Evolutionary conservation across 495 filamentous ascomycete species (phyloP).

Genomic region (Rhypophila decipiens): DNA sequence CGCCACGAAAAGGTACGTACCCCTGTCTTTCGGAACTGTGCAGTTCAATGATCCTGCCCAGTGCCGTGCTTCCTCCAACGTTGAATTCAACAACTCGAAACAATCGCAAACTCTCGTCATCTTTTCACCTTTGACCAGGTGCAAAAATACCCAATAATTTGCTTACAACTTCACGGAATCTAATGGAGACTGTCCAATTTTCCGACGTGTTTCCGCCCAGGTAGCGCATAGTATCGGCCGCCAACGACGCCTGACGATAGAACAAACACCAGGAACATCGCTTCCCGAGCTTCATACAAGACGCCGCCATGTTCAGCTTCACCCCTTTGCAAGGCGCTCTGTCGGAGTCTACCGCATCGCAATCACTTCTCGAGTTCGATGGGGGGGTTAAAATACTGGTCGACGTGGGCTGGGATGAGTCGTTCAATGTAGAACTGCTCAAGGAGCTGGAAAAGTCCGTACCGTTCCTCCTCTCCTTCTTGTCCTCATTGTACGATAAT

Average conservation of each 20-base stretch:
- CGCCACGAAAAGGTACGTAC: too few relatives aligned
- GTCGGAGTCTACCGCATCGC: conserved; percentile 76
- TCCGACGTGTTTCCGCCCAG: neutral
- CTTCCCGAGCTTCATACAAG: neutral
- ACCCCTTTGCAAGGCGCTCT: conserved; percentile 87
- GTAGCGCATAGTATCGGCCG: neutral
- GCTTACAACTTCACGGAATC: too few relatives aligned
- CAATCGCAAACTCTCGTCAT: too few relatives aligned
- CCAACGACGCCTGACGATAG: neutral
- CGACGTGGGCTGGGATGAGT: conserved; percentile 93
- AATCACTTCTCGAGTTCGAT: conserved; percentile 93
- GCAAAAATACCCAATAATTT: too few relatives aligned
- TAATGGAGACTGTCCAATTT: neutral
- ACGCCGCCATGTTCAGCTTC: conserved; percentile 79
- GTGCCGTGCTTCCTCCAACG: too few relatives aligned
- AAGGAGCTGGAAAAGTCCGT: conserved; percentile 79
- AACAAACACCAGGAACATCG: neutral
- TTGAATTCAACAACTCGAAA: too few relatives aligned
- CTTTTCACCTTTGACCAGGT: too few relatives aligned
- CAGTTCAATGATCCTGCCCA: too few relatives aligned
- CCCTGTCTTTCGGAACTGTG: too few relatives aligned
- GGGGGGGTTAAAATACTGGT: conserved; percentile 92
- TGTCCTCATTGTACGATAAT: neutral
- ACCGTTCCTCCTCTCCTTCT: conserved; percentile 15
- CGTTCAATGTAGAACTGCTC: conserved; percentile 73